Evolutionary conservation across 495 filamentous ascomycete genomes (phyloP).

Genomic region (Rhizodiscina lignyota): DNA sequence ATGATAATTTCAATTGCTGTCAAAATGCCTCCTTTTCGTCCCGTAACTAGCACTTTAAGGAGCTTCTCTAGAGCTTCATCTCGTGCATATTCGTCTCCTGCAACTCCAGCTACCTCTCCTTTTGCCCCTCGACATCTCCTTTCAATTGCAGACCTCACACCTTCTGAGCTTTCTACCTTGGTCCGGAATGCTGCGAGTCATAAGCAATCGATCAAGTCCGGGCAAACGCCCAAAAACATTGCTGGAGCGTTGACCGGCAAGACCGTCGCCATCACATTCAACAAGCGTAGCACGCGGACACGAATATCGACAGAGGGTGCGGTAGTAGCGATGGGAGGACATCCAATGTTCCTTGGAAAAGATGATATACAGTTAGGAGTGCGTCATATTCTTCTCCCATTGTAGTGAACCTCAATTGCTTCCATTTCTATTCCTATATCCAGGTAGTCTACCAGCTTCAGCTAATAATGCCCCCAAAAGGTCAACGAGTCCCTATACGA

Average conservation of each 20-base stretch:
- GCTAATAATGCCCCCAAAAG: constrained; percentile 19
- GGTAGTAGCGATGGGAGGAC: constrained; percentile 64
- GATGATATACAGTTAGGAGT: constrained; percentile 93
- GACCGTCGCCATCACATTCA: constrained; percentile 91
- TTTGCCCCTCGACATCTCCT: constrained; percentile 50
- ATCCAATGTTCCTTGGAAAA: constrained; percentile 90
- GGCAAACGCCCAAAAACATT: constrained; percentile 39
- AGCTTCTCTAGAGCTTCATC: too few species aligned
- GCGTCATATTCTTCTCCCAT: too few species aligned
- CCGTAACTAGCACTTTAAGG: too few species aligned
- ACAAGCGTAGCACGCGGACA: constrained; percentile 83
- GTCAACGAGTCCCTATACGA: constrained; percentile 85
- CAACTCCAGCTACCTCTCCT: constrained; percentile 23
- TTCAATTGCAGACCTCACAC: constrained; percentile 71
- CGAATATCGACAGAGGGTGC: constrained; percentile 85
- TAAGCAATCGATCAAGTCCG: constrained; percentile 65
- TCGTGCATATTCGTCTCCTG: constrained; percentile 28
- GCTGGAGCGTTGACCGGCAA: constrained; percentile 45
- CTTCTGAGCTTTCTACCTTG: constrained; percentile 61
- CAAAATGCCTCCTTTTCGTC: too few species aligned
- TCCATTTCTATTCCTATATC: not conserved
- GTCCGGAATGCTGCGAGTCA: constrained; percentile 62
- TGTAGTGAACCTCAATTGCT: not conserved
- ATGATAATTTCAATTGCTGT: too few species aligned
- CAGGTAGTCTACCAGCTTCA: not conserved